Percentiles rank a stretch among this genome's conserved stretches.
Evolutionary conservation across 2,329 filamentous ascomycete genomes (phyloP).

Genomic region (Thyridium curvatum): DNA sequence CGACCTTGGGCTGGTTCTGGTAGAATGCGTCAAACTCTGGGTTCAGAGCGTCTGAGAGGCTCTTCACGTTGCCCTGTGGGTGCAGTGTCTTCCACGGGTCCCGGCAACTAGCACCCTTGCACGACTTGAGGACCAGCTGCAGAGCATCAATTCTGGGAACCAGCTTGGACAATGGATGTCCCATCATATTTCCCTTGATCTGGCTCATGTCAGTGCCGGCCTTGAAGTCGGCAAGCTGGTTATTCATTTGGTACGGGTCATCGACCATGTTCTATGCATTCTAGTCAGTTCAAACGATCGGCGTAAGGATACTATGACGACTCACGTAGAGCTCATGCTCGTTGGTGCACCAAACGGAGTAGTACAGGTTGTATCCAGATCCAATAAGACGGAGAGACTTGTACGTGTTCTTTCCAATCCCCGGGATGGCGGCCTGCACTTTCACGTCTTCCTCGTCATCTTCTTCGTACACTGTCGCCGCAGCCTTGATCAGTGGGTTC

Average conservation of each 20-base stretch:
- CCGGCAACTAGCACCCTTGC: constrained; percentile 45
- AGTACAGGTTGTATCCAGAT: constrained; percentile 53
- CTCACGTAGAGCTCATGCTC: constrained; percentile 60
- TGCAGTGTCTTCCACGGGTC: constrained; percentile 53
- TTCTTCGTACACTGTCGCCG: no score
- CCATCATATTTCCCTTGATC: constrained; percentile 4
- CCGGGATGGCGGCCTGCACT: no score
- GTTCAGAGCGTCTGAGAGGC: constrained; percentile 43
- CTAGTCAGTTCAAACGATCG: constrained; percentile 6
- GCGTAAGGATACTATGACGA: no score
- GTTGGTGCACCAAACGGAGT: constrained; percentile 63
- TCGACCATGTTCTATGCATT: no score
- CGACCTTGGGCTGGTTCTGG: constrained; percentile 39
- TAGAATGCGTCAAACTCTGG: constrained; percentile 48
- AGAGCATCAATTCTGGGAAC: constrained; percentile 49
- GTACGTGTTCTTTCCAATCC: constrained; percentile 46
- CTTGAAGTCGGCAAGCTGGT: constrained; percentile 22
- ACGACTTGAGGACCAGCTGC: constrained; percentile 55
- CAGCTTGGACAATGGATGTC: constrained; percentile 29
- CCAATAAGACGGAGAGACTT: constrained; percentile 51
- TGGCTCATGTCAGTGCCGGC: no score
- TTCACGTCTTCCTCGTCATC: no score
- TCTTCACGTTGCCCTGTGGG: constrained; percentile 43
- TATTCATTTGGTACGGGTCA: constrained; percentile 46
- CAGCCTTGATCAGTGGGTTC: no score